Conservation (phyloP, 2,329 filamentous ascomycete genomes). For the Thelonectria discophora region DNA sequence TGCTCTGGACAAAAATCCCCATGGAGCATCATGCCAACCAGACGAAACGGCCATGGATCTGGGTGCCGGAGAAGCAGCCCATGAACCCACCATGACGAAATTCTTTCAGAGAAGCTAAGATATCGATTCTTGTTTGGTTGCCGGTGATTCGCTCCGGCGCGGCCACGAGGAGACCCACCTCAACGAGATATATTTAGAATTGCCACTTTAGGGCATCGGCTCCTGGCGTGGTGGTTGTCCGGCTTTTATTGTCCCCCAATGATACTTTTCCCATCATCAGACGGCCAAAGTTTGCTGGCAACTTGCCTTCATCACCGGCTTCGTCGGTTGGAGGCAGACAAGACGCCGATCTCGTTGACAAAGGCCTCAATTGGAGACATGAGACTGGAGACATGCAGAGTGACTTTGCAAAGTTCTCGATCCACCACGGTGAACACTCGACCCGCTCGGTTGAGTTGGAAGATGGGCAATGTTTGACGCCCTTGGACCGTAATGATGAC, state of each 20-base stretch:
- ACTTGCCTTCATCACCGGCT: constrained; percentile 7
- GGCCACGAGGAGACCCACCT: constrained; percentile 25
- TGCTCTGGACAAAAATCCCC: constrained; percentile 32
- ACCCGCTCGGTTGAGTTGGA: background rate
- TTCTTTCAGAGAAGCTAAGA: constrained; percentile 15
- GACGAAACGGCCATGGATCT: constrained; percentile 2
- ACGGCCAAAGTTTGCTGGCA: constrained; percentile 10
- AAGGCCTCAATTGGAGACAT: background rate
- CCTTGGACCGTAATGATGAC: background rate
- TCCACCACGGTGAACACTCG: background rate
- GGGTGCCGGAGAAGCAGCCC: background rate
- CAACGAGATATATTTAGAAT: constrained; percentile 37
- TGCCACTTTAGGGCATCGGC: constrained; percentile 15
- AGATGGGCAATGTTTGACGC: background rate
- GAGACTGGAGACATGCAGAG: background rate
- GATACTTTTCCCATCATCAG: constrained; percentile 9
- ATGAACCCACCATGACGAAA: constrained; percentile 32
- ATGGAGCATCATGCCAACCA: constrained; percentile 4
- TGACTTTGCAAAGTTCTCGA: constrained; percentile 2
- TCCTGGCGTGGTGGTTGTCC: constrained; percentile 1
- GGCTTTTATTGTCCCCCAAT: constrained; percentile 14
- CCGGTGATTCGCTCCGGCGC: constrained; percentile 26
- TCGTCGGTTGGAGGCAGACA: background rate
- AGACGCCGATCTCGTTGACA: background rate
- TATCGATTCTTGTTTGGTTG: constrained; percentile 11